Conservation (phyloP, 441 rosid species). For the Breynia disticha region DNA sequence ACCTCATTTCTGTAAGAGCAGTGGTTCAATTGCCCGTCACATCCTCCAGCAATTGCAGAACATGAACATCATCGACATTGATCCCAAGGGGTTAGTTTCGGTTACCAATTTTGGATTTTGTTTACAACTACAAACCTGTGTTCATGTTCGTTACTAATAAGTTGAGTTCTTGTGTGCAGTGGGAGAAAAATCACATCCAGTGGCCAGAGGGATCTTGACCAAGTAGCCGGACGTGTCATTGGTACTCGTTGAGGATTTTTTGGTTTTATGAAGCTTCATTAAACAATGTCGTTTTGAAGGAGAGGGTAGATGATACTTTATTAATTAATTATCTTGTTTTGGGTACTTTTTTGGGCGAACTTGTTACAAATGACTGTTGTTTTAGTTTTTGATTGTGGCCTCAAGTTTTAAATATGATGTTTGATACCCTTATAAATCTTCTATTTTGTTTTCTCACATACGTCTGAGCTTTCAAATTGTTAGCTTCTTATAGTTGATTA, state of each 20-base stretch:
- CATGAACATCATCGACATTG: slow-evolving; percentile 59
- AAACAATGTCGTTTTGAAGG: not conserved
- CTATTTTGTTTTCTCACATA: not conserved
- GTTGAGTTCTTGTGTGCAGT: slow-evolving; percentile 20
- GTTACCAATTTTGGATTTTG: no score
- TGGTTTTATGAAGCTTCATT: not conserved
- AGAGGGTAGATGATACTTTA: not conserved
- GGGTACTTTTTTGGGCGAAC: not conserved
- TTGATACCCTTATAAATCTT: not conserved
- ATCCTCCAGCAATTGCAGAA: slow-evolving; percentile 70
- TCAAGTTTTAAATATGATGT: not conserved
- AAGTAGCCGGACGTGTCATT: slow-evolving; percentile 61
- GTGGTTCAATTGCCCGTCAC: slow-evolving; percentile 77
- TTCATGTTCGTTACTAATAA: not conserved
- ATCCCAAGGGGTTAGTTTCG: slow-evolving; percentile 58
- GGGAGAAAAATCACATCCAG: slow-evolving; percentile 70
- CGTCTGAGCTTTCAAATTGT: no score
- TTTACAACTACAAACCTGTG: no score
- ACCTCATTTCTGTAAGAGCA: slow-evolving; percentile 86
- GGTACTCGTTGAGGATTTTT: slow-evolving; percentile 15
- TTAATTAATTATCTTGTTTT: not conserved
- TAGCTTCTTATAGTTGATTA: no score
- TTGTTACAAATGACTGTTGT: not conserved
- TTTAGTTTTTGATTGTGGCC: not conserved
- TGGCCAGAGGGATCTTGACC: slow-evolving; percentile 77